A percentile compares a stretch with the other conserved stretches of the same genome.
These are phyloP conservation scores for Penicillium sp. DNA, from an alignment of 2,329 filamentous ascomycete species.

Conservation along the genomic window DNA sequence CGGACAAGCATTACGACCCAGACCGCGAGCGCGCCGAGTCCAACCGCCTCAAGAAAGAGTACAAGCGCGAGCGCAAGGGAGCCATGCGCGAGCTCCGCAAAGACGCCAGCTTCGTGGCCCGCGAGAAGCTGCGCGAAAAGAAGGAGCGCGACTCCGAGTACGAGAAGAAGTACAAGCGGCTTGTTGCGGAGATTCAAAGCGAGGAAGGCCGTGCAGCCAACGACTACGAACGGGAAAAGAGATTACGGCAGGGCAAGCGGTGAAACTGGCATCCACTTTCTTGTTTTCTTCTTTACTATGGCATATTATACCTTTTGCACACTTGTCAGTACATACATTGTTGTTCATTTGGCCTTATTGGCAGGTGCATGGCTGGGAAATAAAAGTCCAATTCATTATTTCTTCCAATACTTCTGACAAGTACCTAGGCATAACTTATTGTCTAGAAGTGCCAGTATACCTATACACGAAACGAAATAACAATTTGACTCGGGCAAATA, in stretches of 20 bases:
- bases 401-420: background rate
- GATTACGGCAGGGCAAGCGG: conserved; percentile 61
- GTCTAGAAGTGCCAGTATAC: no score
- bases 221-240: conserved; percentile 81
- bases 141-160: conserved; percentile 89
- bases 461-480: no score
- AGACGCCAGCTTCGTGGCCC: conserved; percentile 87
- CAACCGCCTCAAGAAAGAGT: conserved; percentile 78
- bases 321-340: conserved; percentile 17
- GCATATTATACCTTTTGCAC: conserved; percentile 10
- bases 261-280: background rate
- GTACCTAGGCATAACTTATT: no score
- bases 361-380: conserved; percentile 20
- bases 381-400: conserved; percentile 18
- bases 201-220: conserved; percentile 85
- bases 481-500: no score
- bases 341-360: conserved; percentile 6
- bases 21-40: conserved; percentile 82
- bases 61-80: conserved; percentile 92
- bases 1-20: conserved; percentile 93
- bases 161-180: conserved; percentile 88
- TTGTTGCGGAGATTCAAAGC: conserved; percentile 92
- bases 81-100: conserved; percentile 90
- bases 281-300: conserved; percentile 6
- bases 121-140: conserved; percentile 86